These are phyloP conservation scores for Aspergillus awamori DNA, from an alignment of 2,329 filamentous ascomycete species.

Conservation along the genomic window DNA sequence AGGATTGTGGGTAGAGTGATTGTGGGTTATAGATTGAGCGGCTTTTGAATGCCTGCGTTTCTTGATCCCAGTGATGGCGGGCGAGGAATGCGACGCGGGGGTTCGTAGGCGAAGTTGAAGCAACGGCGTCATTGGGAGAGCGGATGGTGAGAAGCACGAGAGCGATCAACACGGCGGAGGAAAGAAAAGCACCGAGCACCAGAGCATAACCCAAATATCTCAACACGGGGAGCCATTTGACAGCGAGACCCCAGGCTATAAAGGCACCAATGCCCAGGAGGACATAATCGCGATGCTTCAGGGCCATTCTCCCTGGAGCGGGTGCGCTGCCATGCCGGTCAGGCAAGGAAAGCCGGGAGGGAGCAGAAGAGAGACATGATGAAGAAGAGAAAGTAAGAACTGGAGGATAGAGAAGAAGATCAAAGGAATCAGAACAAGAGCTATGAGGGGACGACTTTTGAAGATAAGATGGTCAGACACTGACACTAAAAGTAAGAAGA, in stretches of 20 bases:
- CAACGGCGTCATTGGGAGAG: constrained; percentile 36
- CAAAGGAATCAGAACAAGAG: neutral
- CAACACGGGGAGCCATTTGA: constrained; percentile 78
- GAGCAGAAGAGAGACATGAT: constrained; percentile 1
- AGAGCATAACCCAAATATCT: constrained; percentile 88
- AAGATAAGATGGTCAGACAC: neutral
- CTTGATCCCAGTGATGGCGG: constrained; percentile 67
- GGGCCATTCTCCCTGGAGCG: constrained; percentile 49
- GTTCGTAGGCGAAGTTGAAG: constrained; percentile 48
- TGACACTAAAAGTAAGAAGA: too few relatives aligned
- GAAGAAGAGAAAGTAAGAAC: too few relatives aligned
- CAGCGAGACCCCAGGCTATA: constrained; percentile 83
- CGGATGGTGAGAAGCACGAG: constrained; percentile 62
- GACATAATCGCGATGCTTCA: constrained; percentile 48
- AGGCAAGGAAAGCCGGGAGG: neutral
- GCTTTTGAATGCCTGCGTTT: constrained; percentile 67
- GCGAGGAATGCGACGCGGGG: constrained; percentile 61
- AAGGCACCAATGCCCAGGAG: constrained; percentile 53
- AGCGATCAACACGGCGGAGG: constrained; percentile 59
- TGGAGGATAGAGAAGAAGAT: neutral
- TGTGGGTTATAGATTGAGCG: constrained; percentile 68
- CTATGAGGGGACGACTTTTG: neutral
- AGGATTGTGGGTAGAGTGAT: constrained; percentile 74
- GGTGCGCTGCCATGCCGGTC: constrained; percentile 8
- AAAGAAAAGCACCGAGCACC: constrained; percentile 64